Conservation (phyloP, 2,329 filamentous ascomycete species). For the Neurospora sp. region DNA sequence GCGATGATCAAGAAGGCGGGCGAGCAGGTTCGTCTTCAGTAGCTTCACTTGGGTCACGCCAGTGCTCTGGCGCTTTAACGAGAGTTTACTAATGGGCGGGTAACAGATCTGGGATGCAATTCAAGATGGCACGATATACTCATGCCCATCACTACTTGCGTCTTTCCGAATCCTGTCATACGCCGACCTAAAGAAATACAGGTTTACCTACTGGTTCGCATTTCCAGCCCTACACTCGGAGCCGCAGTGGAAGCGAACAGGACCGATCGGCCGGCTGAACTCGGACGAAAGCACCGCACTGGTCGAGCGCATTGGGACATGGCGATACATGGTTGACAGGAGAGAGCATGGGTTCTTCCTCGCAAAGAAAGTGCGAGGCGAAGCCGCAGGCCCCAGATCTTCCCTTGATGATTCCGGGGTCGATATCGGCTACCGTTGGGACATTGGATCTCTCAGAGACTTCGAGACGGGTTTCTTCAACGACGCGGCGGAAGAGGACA, state of each 20-base stretch:
- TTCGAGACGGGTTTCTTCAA: constrained; percentile 88
- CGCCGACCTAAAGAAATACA: constrained; percentile 94
- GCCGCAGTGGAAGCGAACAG: constrained; percentile 63
- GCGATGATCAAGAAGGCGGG: constrained; percentile 71
- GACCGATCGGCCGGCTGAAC: constrained; percentile 45
- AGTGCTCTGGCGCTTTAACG: constrained; percentile 5
- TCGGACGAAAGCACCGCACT: constrained; percentile 65
- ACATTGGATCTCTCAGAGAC: constrained; percentile 61
- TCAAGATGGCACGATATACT: constrained; percentile 91
- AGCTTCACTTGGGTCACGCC: background rate
- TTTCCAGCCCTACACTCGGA: constrained; percentile 90
- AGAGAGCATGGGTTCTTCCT: constrained; percentile 93
- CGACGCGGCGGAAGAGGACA: constrained; percentile 58
- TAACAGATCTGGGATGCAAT: constrained; percentile 94
- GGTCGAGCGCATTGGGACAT: constrained; percentile 76
- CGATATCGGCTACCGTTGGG: constrained; percentile 61
- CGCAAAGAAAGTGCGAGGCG: constrained; percentile 59
- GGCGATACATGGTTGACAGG: constrained; percentile 71
- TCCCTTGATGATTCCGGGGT: constrained; percentile 41
- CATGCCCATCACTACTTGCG: constrained; percentile 79
- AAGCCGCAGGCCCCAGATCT: constrained; percentile 25
- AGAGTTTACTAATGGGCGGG: constrained; percentile 19
- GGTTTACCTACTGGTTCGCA: constrained; percentile 96
- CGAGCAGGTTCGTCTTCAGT: constrained; percentile 49
- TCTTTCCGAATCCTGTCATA: constrained; percentile 87